Conservation (phyloP, 1,284 basidiomycete genomes). For the Sporisorium reilianum region DNA sequence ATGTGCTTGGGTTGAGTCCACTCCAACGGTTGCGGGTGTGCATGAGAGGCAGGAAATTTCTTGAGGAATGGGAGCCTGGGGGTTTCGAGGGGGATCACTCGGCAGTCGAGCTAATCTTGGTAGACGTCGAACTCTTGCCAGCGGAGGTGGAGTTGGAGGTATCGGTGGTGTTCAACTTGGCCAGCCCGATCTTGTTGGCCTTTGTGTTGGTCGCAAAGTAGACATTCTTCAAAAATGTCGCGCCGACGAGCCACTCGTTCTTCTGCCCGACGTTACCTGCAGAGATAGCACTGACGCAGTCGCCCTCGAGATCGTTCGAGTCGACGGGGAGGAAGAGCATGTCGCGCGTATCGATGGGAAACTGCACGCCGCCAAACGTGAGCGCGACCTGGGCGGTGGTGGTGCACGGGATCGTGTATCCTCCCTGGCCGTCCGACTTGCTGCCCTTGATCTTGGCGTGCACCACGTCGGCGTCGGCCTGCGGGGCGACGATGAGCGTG, state of each 20-base stretch:
- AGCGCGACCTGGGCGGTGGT: conserved; percentile 77
- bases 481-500: conserved; percentile 70
- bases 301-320: conserved; percentile 75
- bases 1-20: not conserved
- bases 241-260: conserved; percentile 77
- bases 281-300: conserved; percentile 81
- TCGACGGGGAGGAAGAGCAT: conserved; percentile 79
- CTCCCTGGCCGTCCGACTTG: conserved; percentile 71
- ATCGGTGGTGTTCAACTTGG: conserved; percentile 64
- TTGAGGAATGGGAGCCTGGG: not conserved
- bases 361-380: conserved; percentile 76
- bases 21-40: not conserved
- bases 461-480: conserved; percentile 73
- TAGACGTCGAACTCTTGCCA: not conserved
- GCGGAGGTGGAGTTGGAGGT: too few relatives aligned
- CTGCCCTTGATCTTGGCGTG: conserved; percentile 76
- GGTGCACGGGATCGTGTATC: conserved; percentile 83
- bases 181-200: conserved; percentile 79
- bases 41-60: not conserved
- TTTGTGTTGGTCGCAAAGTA: conserved; percentile 78
- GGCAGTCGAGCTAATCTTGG: conserved; percentile 1
- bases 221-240: conserved; percentile 69
- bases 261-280: conserved; percentile 72
- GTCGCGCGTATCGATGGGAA: conserved; percentile 73
- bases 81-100: not conserved